Evolutionary conservation across 163 green algal genomes (phyloP).

Genomic region (Botryococcus braunii): DNA sequence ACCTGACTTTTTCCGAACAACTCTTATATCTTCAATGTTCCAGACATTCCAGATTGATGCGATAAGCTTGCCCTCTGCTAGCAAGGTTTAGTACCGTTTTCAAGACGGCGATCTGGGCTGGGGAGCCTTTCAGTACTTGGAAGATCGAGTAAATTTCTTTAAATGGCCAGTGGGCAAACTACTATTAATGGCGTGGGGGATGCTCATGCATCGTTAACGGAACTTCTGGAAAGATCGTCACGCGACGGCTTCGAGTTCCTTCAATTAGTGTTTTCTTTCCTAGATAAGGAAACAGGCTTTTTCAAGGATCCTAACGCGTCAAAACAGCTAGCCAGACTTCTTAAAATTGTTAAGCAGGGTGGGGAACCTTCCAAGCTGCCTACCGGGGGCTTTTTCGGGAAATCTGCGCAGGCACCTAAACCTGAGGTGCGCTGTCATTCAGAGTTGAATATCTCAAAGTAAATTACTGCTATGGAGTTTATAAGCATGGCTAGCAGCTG

Average conservation of each 20-base stretch:
- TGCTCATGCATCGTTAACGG: constrained; percentile 25
- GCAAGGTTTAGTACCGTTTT: background rate
- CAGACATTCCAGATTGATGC: too few species aligned
- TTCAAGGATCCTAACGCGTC: constrained; percentile 46
- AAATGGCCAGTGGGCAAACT: background rate
- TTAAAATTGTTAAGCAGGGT: constrained; percentile 13
- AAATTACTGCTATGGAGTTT: background rate
- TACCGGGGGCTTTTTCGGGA: background rate
- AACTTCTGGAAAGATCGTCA: constrained; percentile 25
- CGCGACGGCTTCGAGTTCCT: constrained; percentile 44
- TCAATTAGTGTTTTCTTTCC: constrained; percentile 44
- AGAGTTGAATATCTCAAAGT: background rate
- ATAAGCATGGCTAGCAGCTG: constrained; percentile 1
- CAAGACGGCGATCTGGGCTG: background rate
- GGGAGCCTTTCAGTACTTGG: background rate
- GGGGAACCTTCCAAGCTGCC: constrained; percentile 7
- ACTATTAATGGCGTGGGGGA: constrained; percentile 12
- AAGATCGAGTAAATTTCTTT: background rate
- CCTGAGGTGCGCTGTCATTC: background rate
- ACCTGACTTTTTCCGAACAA: too few species aligned
- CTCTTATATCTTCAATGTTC: too few species aligned
- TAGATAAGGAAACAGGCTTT: constrained; percentile 51
- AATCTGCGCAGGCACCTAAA: constrained; percentile 11
- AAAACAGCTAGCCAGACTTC: constrained; percentile 13
- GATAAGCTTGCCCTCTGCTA: background rate